phyloP scores from a whole-genome alignment of 1,139 yeast species.

The Hyphopichia burtonii region DNA sequence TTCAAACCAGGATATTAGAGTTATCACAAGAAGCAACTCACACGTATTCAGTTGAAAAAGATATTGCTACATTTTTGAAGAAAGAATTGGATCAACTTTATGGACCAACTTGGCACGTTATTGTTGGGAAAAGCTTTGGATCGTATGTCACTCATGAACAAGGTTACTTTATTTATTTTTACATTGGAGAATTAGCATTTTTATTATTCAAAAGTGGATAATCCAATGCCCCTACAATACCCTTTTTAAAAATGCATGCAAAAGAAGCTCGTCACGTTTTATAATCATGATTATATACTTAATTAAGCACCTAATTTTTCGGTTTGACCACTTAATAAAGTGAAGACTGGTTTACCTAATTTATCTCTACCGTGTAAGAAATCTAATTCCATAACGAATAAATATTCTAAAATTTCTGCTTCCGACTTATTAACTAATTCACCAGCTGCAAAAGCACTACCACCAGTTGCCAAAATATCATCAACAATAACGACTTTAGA shows the following conservation, averaged over 20 bases:
- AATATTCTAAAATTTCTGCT: constrained; percentile 74
- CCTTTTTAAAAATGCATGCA: neutral
- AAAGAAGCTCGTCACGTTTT: neutral
- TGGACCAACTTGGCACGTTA: constrained; percentile 93
- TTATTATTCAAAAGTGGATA: constrained; percentile 75
- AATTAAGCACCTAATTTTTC: constrained; percentile 32
- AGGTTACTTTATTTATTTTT: constrained; percentile 82
- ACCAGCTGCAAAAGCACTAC: constrained; percentile 94
- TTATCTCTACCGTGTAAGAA: constrained; percentile 92
- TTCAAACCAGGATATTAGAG: constrained; percentile 59
- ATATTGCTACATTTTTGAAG: constrained; percentile 78
- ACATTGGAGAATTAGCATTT: constrained; percentile 77
- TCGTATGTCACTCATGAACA: constrained; percentile 89
- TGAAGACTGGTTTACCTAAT: constrained; percentile 81
- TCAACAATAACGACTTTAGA: constrained; percentile 85
- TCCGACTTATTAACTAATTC: constrained; percentile 65
- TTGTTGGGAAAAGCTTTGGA: constrained; percentile 92
- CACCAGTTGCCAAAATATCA: constrained; percentile 98
- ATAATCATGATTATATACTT: neutral
- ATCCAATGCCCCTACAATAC: too few relatives aligned
- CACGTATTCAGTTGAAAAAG: constrained; percentile 56
- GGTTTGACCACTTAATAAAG: constrained; percentile 81
- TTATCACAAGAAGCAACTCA: constrained; percentile 50
- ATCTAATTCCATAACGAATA: constrained; percentile 90
- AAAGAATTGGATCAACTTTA: constrained; percentile 60